Conservation (phyloP, 768 basidiomycete species). For the Grammothele lineata region DNA sequence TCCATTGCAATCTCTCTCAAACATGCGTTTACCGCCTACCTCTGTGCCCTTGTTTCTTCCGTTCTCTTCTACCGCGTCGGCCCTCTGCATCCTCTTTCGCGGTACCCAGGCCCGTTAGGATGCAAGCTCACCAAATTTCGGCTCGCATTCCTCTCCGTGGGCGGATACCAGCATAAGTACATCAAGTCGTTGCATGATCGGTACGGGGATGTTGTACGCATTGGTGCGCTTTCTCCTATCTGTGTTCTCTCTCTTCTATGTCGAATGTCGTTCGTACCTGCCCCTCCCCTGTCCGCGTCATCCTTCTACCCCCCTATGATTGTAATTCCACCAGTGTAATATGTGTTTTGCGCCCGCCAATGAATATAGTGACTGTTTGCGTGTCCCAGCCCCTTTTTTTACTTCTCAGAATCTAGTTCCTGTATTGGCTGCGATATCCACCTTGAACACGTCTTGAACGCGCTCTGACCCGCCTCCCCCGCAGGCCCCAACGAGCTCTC, state of each 20-base stretch:
- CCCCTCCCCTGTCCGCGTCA: too few relatives aligned
- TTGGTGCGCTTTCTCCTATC: slow-evolving; percentile 21
- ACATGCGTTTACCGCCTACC: slow-evolving; percentile 19
- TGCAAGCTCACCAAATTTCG: slow-evolving; percentile 27
- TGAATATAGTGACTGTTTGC: too few relatives aligned
- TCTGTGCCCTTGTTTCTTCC: slow-evolving; percentile 29
- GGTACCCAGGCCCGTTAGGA: slow-evolving; percentile 31
- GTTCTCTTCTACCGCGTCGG: slow-evolving; percentile 32
- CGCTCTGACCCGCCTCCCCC: not conserved
- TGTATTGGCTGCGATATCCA: too few relatives aligned
- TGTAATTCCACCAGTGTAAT: too few relatives aligned
- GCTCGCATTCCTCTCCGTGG: slow-evolving; percentile 15
- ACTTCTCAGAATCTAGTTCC: too few relatives aligned
- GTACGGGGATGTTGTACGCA: slow-evolving; percentile 34
- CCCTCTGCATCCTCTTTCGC: slow-evolving; percentile 35
- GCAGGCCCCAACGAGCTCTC: slow-evolving; percentile 45
- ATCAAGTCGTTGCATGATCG: slow-evolving; percentile 29
- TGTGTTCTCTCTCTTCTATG: too few relatives aligned
- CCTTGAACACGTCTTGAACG: too few relatives aligned
- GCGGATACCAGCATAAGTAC: slow-evolving; percentile 27
- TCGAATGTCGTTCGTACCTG: too few relatives aligned
- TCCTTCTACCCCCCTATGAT: too few relatives aligned
- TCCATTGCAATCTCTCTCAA: not conserved
- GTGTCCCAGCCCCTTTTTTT: not conserved
- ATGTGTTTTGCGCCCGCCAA: too few relatives aligned